Percentiles rank a stretch among this genome's conserved stretches.
phyloP scores from a whole-genome alignment of 305 asterid genomes.

The Fraxinus dipetala region DNA sequence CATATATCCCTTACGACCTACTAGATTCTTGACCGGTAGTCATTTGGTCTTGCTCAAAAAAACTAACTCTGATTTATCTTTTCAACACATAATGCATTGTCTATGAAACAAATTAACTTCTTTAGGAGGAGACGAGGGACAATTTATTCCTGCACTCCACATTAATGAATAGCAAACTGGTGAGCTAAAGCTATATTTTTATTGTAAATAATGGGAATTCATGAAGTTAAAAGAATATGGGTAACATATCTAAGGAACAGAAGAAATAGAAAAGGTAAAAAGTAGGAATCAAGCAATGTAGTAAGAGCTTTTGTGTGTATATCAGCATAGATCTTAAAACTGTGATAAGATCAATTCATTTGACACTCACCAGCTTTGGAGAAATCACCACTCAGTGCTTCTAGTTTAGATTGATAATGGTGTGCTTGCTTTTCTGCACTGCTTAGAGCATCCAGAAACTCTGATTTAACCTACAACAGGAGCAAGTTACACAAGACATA shows the following conservation, averaged over 20 bases:
- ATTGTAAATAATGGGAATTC: neutral
- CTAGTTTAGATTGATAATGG: slow-evolving; percentile 64
- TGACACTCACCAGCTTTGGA: slow-evolving; percentile 59
- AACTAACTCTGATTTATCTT: neutral
- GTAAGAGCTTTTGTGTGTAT: neutral
- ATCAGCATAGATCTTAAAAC: slow-evolving; percentile 5
- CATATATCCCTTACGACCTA: neutral
- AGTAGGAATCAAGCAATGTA: neutral
- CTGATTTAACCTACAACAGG: slow-evolving; percentile 73
- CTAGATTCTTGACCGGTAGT: neutral
- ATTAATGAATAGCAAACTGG: neutral
- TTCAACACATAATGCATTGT: slow-evolving; percentile 2
- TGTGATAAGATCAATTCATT: slow-evolving; percentile 6
- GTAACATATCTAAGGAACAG: neutral
- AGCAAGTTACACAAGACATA: slow-evolving; percentile 21
- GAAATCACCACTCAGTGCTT: slow-evolving; percentile 52
- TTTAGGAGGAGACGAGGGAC: neutral
- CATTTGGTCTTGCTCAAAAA: neutral
- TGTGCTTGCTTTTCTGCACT: slow-evolving; percentile 89
- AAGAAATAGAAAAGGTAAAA: neutral
- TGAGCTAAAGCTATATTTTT: neutral
- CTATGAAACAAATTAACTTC: neutral
- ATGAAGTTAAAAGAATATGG: neutral
- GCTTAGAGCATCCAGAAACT: slow-evolving; percentile 83
- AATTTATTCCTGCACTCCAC: neutral